Base-by-base conservation (phyloP, 2,329 filamentous ascomycete species). In the Geoglossum cookeanum region DNA sequence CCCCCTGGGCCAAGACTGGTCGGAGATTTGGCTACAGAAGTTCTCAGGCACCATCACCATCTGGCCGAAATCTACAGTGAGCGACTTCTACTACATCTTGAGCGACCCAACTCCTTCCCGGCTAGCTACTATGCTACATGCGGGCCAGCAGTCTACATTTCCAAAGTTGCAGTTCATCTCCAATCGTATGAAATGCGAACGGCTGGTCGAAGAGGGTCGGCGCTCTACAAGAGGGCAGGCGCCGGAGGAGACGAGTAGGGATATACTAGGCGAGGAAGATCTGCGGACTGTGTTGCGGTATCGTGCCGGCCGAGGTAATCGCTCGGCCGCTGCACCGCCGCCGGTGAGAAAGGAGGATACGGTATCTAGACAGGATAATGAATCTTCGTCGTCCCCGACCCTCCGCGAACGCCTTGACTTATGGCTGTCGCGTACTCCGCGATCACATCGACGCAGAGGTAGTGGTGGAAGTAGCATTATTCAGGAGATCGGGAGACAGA, bases 1-100 rank as follows among this genome's bases (percentile, higher is more conserved):
- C 0, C 89, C 88, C 0, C 70, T 97, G 27, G 91, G 90, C 2
- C 91, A 97, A 69, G 92, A 98, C 68, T 98, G 92, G 92, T 90
- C 84, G 59, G 86, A 95, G 69, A 81, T 98, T 27, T 98, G 91
- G 87, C 78, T 98, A 53, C 92, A 98, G 68, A 81, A 89, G 59
- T 98, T 98, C 69, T 85, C 84, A 61, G 92, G 92, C 32, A 97
- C 88, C 8, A 85, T 97, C 61, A 98, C 92, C 11, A 90, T 98
- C 65, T 97, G 91, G 90, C 92, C 92, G 6, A 88, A 89, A 68
- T 84, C 82, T 11, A 73, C 82, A 2, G 72, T 80, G 1, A 84
- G 81, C 1, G 92, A 98, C 70, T 94, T 96, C 67, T 81, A 78
- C 67, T 80, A 87, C 63, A 94, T 98, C 60, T 76, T 98, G 1